phyloP scores from a whole-genome alignment of 306 rosid genomes.

The Fagus sylvatica region DNA sequence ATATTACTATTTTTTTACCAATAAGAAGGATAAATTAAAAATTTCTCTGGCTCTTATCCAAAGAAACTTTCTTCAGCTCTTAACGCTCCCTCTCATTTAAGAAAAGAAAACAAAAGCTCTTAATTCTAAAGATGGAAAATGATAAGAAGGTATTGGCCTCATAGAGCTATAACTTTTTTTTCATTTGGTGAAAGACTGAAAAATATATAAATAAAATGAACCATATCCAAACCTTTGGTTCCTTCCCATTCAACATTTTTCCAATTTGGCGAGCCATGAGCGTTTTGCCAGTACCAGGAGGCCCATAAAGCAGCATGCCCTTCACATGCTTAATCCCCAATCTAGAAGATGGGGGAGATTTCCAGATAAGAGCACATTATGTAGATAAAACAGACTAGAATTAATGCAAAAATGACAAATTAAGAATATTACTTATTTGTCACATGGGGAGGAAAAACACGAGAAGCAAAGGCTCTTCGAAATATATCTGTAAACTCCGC shows the following conservation, averaged over 20 bases:
- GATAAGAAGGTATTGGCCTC: neutral
- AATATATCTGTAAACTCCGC: conserved; percentile 96
- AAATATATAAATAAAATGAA: neutral
- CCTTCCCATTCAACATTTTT: conserved; percentile 90
- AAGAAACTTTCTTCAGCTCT: neutral
- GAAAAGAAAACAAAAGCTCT: neutral
- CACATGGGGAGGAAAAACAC: conserved; percentile 97
- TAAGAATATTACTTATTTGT: conserved; percentile 68
- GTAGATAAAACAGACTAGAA: conserved; percentile 17
- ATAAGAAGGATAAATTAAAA: too few species aligned
- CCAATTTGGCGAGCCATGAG: conserved; percentile 99
- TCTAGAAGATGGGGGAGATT: conserved; percentile 61
- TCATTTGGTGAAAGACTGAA: neutral
- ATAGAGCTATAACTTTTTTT: neutral
- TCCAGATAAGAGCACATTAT: conserved; percentile 33
- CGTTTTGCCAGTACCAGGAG: conserved; percentile 99
- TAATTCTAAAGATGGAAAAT: neutral
- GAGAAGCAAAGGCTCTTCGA: conserved; percentile 99
- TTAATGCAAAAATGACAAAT: conserved; percentile 18
- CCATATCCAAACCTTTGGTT: conserved; percentile 84
- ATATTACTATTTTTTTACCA: too few species aligned
- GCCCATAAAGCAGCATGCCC: conserved; percentile 97
- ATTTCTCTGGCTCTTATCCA: too few species aligned
- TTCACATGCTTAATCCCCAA: conserved; percentile 97
- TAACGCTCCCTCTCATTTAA: neutral